These are phyloP conservation scores for Fragaria nilgerrensis DNA, from an alignment of 306 rosid species.

Conservation along the genomic window DNA sequence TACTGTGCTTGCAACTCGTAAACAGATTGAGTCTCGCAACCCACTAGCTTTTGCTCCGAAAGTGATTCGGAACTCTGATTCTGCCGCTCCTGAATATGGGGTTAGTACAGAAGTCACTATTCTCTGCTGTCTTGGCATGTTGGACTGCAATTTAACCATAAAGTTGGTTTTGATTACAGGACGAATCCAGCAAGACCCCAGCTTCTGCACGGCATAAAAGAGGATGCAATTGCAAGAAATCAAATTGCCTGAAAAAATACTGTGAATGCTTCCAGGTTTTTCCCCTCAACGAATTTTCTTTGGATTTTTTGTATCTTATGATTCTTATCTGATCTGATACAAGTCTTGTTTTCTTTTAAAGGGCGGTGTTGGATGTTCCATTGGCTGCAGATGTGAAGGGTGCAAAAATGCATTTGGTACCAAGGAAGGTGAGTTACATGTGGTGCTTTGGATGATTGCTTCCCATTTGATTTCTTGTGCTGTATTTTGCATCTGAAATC, in stretches of 20 bases:
- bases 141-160: constrained; percentile 13
- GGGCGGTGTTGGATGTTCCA: constrained; percentile 95
- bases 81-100: constrained; percentile 57
- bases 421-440: constrained; percentile 69
- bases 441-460: constrained; percentile 2
- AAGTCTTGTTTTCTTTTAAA: constrained; percentile 36
- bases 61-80: constrained; percentile 64
- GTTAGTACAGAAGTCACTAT: constrained; percentile 37
- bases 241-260: constrained; percentile 77
- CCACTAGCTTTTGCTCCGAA: constrained; percentile 98
- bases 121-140: constrained; percentile 16
- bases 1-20: constrained; percentile 71
- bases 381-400: constrained; percentile 80
- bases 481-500: constrained; percentile 1
- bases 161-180: constrained; percentile 43
- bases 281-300: constrained; percentile 12
- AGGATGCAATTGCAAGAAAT: constrained; percentile 96
- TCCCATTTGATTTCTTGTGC: not conserved
- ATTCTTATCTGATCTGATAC: constrained; percentile 31
- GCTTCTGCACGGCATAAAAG: constrained; percentile 81
- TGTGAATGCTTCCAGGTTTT: constrained; percentile 92
- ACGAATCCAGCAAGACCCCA: constrained; percentile 74
- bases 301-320: constrained; percentile 11
- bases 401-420: constrained; percentile 79
- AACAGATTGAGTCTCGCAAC: constrained; percentile 82